These are phyloP conservation scores for Zostera marina DNA, from an alignment of 116 monocot genomes.

Conservation along the genomic window DNA sequence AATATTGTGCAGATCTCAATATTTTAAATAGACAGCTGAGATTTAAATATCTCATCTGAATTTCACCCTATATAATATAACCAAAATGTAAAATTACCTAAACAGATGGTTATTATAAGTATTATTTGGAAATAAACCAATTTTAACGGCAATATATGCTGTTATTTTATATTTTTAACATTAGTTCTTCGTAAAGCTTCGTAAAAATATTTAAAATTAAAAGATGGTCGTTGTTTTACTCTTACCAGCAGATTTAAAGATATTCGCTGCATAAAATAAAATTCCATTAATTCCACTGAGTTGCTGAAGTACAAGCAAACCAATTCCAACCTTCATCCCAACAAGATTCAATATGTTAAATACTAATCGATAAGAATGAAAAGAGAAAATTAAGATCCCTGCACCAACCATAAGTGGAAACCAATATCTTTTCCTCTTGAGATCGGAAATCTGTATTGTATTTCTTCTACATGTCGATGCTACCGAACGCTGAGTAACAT, in stretches of 20 bases:
- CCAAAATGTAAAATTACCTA: background rate
- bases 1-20: too few relatives aligned
- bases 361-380: background rate
- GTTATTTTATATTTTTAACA: too few relatives aligned
- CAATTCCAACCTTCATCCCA: conserved; percentile 76
- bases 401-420: conserved; percentile 50
- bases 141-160: too few relatives aligned
- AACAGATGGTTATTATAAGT: too few relatives aligned
- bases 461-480: conserved; percentile 52
- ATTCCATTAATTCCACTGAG: conserved; percentile 83
- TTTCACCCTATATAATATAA: background rate
- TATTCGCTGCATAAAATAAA: conserved; percentile 84
- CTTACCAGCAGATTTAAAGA: conserved; percentile 76
- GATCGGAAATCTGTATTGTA: conserved; percentile 47
- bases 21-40: too few relatives aligned
- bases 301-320: conserved; percentile 77
- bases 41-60: too few relatives aligned
- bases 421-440: conserved; percentile 55
- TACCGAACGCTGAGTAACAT: conserved; percentile 41
- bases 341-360: background rate
- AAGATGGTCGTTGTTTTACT: too few relatives aligned
- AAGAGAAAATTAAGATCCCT: background rate
- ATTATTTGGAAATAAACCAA: too few relatives aligned
- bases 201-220: too few relatives aligned
- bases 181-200: too few relatives aligned